These are phyloP conservation scores for Xylariaceae sp. DNA, from an alignment of 2,329 filamentous ascomycete species.

Conservation along the genomic window DNA sequence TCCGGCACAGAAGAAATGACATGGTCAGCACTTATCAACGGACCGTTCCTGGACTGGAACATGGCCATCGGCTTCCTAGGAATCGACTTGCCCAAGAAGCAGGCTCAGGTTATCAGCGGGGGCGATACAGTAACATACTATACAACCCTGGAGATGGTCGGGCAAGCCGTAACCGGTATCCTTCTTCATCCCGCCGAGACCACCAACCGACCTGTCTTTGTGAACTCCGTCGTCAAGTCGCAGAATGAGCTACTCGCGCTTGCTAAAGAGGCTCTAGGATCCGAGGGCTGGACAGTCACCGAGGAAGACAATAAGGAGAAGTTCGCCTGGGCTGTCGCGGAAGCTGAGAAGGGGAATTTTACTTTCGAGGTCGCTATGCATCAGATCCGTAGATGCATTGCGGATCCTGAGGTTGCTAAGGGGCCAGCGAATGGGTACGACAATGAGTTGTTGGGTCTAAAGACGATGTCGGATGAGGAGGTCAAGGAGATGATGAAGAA, in stretches of 20 bases:
- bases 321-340: constrained; percentile 15
- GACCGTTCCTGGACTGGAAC: constrained; percentile 30
- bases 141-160: constrained; percentile 26
- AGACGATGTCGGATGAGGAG: constrained; percentile 19
- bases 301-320: constrained; percentile 14
- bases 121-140: constrained; percentile 23
- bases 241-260: constrained; percentile 22
- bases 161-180: constrained; percentile 23
- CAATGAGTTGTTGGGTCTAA: constrained; percentile 20
- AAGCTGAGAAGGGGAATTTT: constrained; percentile 18
- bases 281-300: constrained; percentile 17
- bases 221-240: constrained; percentile 20
- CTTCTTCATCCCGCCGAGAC: constrained; percentile 27
- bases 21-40: constrained; percentile 28
- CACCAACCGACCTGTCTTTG: constrained; percentile 24
- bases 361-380: constrained; percentile 13
- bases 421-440: constrained; percentile 13
- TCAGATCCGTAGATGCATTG: constrained; percentile 17
- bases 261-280: constrained; percentile 16
- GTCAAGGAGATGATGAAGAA: constrained; percentile 17
- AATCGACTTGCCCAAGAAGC: constrained; percentile 23
- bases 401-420: constrained; percentile 13
- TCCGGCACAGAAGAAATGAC: constrained; percentile 16
- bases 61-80: constrained; percentile 20
- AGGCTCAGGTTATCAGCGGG: constrained; percentile 20